Evolutionary conservation across 495 filamentous ascomycete species (phyloP).

Genomic region (Neurospora sp.): DNA sequence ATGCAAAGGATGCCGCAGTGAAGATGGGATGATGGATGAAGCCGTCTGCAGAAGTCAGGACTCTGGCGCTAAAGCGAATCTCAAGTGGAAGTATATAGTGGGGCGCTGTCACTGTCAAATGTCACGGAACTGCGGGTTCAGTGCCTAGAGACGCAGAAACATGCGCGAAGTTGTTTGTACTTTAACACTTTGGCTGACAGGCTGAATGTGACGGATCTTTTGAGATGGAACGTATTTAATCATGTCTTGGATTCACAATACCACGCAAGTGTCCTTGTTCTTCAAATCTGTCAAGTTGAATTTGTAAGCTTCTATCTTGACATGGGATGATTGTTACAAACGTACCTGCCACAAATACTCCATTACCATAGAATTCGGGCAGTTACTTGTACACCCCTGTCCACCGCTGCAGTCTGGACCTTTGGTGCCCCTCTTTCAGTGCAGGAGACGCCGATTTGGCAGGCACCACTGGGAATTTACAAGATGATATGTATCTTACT

Average conservation of each 20-base stretch:
- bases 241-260: not conserved
- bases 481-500: not conserved
- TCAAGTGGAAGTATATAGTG: not conserved
- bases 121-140: not conserved
- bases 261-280: not conserved
- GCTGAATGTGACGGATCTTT: not conserved
- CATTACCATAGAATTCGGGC: not conserved
- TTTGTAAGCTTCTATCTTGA: not conserved
- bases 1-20: not conserved
- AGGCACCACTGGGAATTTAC: not conserved
- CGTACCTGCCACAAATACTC: not conserved
- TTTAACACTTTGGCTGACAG: not conserved
- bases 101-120: not conserved
- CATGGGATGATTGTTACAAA: not conserved
- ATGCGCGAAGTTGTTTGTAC: not conserved
- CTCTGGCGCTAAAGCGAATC: not conserved
- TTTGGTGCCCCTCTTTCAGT: not conserved
- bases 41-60: not conserved
- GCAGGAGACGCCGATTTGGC: not conserved
- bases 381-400: not conserved
- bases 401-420: not conserved
- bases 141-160: not conserved
- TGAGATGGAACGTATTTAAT: not conserved
- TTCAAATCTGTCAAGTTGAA: not conserved
- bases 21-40: not conserved